Conservation (phyloP, 345 rosid species). For the Citrus unshiu region DNA sequence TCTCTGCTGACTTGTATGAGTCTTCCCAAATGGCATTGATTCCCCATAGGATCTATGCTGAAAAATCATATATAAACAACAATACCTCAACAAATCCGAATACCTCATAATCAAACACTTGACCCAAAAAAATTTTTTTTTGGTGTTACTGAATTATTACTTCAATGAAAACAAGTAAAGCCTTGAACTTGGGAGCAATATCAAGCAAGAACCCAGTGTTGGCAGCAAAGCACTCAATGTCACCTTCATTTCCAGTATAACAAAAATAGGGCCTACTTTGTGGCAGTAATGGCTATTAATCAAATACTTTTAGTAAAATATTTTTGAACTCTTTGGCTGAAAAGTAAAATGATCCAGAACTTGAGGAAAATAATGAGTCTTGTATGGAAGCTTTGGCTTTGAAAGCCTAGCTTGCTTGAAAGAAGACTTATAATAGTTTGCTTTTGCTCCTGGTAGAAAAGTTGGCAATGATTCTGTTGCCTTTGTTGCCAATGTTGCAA, state of each 20-base stretch:
- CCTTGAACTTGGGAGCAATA: constrained; percentile 74
- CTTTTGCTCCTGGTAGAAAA: constrained; percentile 27
- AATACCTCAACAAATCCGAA: background rate
- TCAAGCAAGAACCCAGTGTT: constrained; percentile 82
- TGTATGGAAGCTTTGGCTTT: constrained; percentile 33
- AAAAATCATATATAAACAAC: constrained; percentile 5
- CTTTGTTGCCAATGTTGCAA: constrained; percentile 10
- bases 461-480: constrained; percentile 18
- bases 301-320: constrained; percentile 71
- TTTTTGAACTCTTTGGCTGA: constrained; percentile 46
- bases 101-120: background rate
- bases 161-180: constrained; percentile 78
- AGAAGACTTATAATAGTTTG: constrained; percentile 19
- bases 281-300: constrained; percentile 50
- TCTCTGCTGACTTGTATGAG: constrained; percentile 50
- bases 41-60: constrained; percentile 85
- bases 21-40: constrained; percentile 66
- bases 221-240: constrained; percentile 79
- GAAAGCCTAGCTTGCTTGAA: constrained; percentile 14
- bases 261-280: constrained; percentile 68
- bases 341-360: constrained; percentile 68
- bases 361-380: constrained; percentile 65
- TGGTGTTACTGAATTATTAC: constrained; percentile 25
- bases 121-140: background rate
- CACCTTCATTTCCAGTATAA: constrained; percentile 85